Base-by-base conservation (phyloP, 176 grass and related monocot species). In the Zoysia pacifica region DNA sequence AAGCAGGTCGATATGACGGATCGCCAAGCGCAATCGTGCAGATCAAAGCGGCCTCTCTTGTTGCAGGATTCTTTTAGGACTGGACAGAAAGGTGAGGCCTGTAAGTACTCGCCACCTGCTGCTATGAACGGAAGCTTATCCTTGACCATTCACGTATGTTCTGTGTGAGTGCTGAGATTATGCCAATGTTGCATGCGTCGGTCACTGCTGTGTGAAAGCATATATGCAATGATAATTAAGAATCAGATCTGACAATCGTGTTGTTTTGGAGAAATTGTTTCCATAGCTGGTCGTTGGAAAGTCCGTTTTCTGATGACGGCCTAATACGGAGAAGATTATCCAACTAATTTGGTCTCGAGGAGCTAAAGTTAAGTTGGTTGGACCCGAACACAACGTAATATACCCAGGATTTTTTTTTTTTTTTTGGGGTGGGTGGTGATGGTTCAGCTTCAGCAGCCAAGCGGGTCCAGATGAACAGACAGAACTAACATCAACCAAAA, bases 11-110 rank as follows among this genome's bases (percentile, higher is more conserved):
- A 39, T 62, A 62, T 36, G 71, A 81, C 61, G 36, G 16, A 76
- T 81, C 49, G 12, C 36, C 77, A 45, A 58, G 58, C 28, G 72
- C 77, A 72, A 77, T 81, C 77, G 76, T 85, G 65, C 77, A 71
- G 5, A 64, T 19, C 65, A 66, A 67, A 81, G 82, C 56, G 44
- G 72, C 65, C 71, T n/a, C 28, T 46, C 48, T 87, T 28, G 28
- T 82, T 73, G 37, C 35, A 69, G 36, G 11, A 43, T 20, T 44
- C 70, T 80, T 83, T 15, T 7, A 49, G 5, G 13, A 16, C 59
- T 48, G 42, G 18, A 40, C 44, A 6, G 60, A 83, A 73, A 83
- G 61, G 10, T 62, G 15, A 69, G 50, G 72, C 45, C 39, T 66
- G 10, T 50, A 42, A 60, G 62, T 66, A n/a, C 8, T 28, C 60